Evolutionary conservation across 2,329 filamentous ascomycete species (phyloP).

Genomic region (Stachybotrys elegans): DNA sequence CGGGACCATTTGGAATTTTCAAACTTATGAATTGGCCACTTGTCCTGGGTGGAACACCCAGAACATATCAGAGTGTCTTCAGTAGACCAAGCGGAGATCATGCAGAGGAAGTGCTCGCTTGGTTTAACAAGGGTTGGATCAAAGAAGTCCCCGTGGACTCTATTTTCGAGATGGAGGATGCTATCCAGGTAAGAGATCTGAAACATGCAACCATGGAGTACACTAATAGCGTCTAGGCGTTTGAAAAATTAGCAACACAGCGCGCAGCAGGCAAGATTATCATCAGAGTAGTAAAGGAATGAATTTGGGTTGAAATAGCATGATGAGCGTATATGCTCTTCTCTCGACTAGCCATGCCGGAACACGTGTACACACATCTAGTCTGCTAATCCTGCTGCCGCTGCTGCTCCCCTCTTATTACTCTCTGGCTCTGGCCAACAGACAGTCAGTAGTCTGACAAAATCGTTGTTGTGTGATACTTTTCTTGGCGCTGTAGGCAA

Average conservation of each 20-base stretch:
- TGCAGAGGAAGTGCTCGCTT: slow-evolving; percentile 6
- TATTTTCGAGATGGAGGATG: slow-evolving; percentile 12
- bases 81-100: slow-evolving; percentile 3
- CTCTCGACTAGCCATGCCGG: too few relatives aligned
- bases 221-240: slow-evolving; percentile 8
- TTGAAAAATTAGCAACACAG: slow-evolving; percentile 10
- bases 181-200: slow-evolving; percentile 5
- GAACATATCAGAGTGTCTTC: slow-evolving; percentile 8
- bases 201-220: neutral
- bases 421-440: too few relatives aligned
- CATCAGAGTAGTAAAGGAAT: slow-evolving; percentile 9
- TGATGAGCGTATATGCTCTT: too few relatives aligned
- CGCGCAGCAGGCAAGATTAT: slow-evolving; percentile 16
- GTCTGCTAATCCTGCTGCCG: too few relatives aligned
- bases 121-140: slow-evolving; percentile 8
- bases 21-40: neutral
- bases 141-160: slow-evolving; percentile 14
- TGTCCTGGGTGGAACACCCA: slow-evolving; percentile 8
- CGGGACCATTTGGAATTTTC: neutral
- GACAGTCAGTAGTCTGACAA: too few relatives aligned
- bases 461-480: too few relatives aligned
- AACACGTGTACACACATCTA: too few relatives aligned
- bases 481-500: too few relatives aligned
- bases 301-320: too few relatives aligned
- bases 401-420: too few relatives aligned